These are phyloP conservation scores for Cyberlindnera galapagoensis DNA, from an alignment of 805 yeast genomes.

Conservation along the genomic window DNA sequence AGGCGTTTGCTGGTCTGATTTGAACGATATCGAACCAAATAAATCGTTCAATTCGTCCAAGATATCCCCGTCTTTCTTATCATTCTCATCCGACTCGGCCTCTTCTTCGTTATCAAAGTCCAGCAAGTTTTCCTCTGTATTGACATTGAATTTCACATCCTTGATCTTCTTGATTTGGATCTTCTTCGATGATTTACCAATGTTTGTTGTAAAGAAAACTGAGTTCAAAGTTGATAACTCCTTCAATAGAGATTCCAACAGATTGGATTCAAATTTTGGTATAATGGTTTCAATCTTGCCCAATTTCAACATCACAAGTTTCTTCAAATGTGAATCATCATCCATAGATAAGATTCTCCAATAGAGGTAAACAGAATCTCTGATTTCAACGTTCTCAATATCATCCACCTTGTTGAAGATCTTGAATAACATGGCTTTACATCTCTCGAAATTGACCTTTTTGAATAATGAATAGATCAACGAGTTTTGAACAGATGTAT, in stretches of 20 bases:
- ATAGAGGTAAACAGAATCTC: conserved; percentile 74
- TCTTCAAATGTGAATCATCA: conserved; percentile 30
- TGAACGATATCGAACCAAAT: conserved; percentile 38
- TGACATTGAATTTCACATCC: conserved; percentile 73
- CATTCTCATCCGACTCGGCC: conserved; percentile 13
- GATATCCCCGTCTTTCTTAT: conserved; percentile 30
- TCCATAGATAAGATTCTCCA: conserved; percentile 66
- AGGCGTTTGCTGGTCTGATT: too few species aligned
- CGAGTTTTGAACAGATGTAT: conserved; percentile 52
- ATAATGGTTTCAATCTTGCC: conserved; percentile 73
- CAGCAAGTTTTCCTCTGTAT: conserved; percentile 76
- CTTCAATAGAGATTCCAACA: conserved; percentile 60
- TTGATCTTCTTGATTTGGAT: conserved; percentile 53
- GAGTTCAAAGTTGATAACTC: conserved; percentile 84
- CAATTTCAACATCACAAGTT: conserved; percentile 51
- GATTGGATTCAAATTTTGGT: conserved; percentile 59
- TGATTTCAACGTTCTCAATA: conserved; percentile 66
- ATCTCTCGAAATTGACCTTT: conserved; percentile 34
- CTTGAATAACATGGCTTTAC: conserved; percentile 42
- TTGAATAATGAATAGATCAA: conserved; percentile 59
- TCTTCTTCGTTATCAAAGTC: conserved; percentile 67
- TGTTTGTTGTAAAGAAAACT: conserved; percentile 80
- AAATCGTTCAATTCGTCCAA: conserved; percentile 74
- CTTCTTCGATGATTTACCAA: conserved; percentile 27
- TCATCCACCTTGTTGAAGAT: conserved; percentile 60